Base-by-base conservation (phyloP, 768 basidiomycete species). In the Chalciporus chontae region DNA sequence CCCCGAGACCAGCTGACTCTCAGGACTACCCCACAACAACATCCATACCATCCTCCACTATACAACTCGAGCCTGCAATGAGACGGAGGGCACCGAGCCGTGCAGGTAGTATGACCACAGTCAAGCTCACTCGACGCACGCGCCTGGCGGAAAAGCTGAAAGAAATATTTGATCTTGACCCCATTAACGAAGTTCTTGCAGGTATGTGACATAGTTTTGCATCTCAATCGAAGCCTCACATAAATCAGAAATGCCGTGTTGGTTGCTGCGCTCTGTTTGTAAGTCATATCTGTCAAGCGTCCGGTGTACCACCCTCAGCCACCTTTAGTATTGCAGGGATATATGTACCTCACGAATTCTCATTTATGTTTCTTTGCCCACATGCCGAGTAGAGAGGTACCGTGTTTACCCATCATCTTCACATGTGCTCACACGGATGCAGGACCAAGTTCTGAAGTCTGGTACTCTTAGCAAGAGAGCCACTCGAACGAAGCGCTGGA, bases 351-450 rank as follows among this genome's bases (percentile, higher is more conserved):
- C 43, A 98, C 95, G 1, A 90, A 90, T 59, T 83, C 87, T 10
- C 89, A 95, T 65, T 69, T 98, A 17, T 97, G 95, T 71, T 99
- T 99, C 74, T 99, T 94, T 68, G 92, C 92, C 3, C 92, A 92
- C 65, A 87, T 95, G 84, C 92, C 92, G 15, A 77, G 84, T 26
- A 77, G 85, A 72, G 93, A 94, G 79, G 94, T 94, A 52, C 40
- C 73, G 44, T 45, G 49, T 51, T 40, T 34, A 15, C 27, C 11
- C 14, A 15, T 41, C 23, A 8, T 29, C 19, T 31, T 34, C 38
- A 42, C 21, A 21, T 43, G 17, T 41, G 40, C 55, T 63, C 14
- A 62, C 53, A 19, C 51, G 34, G 51, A 50, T 47, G 45, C 50
- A 96, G 93, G 89, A 94, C 63, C 87, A 94, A 76, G 73, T 94